A percentile compares a stretch with the other conserved stretches of the same genome.
Evolutionary conservation across 345 rosid species (phyloP).

Genomic region (Sisymbrium irio): DNA sequence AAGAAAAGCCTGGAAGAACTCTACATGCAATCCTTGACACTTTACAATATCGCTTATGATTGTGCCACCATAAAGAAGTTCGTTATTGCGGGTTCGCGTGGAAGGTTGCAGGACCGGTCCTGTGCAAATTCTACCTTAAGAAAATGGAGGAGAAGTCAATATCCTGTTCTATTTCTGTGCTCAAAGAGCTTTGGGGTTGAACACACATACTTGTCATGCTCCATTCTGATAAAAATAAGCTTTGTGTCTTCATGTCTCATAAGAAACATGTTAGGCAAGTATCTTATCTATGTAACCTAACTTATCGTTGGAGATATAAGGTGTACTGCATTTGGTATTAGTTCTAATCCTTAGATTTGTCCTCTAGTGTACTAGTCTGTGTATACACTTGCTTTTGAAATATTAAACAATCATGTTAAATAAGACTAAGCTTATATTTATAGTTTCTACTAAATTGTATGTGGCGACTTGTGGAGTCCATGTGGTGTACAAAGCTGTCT

Average conservation of each 20-base stretch:
- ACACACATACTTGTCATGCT: background rate
- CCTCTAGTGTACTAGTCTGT: background rate
- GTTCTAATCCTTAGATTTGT: constrained; percentile 1
- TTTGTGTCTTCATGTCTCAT: background rate
- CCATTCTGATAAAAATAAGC: background rate
- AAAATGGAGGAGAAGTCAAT: constrained; percentile 25
- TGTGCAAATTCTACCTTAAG: constrained; percentile 37
- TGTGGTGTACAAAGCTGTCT: constrained; percentile 28
- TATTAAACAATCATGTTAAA: background rate
- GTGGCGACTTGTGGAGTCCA: constrained; percentile 23
- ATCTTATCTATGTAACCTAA: constrained; percentile 8
- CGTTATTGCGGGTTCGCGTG: constrained; percentile 49
- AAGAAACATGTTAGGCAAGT: background rate
- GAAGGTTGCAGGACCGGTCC: constrained; percentile 69
- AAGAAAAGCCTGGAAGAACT: constrained; percentile 43
- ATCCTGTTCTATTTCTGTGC: constrained; percentile 36
- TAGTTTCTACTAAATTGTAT: background rate
- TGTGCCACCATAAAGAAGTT: constrained; percentile 29
- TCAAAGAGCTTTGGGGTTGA: constrained; percentile 42
- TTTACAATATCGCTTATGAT: constrained; percentile 46
- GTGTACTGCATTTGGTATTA: background rate
- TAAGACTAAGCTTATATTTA: background rate
- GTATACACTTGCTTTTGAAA: constrained; percentile 8
- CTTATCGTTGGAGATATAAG: background rate
- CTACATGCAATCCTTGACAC: constrained; percentile 46